Percentiles rank a stretch among this genome's conserved stretches.
phyloP scores from a whole-genome alignment of 805 yeast species.

The Pichia scutulata region DNA sequence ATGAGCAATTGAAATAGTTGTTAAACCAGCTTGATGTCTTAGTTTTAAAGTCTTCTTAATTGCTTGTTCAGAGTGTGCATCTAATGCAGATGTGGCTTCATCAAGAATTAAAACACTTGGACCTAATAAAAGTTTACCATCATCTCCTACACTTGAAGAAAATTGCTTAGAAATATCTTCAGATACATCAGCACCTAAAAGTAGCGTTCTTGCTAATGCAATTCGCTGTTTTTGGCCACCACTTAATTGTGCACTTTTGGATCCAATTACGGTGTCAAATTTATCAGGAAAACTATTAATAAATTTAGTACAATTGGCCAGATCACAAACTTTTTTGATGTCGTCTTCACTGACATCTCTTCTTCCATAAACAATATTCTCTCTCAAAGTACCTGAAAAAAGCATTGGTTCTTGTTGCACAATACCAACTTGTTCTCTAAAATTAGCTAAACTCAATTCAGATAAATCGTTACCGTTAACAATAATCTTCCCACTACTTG shows the following conservation, averaged over 20 bases:
- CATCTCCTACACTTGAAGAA: constrained; percentile 16
- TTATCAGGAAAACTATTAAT: constrained; percentile 73
- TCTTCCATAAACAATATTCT: constrained; percentile 74
- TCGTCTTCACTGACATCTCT: constrained; percentile 54
- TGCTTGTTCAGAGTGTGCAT: constrained; percentile 78
- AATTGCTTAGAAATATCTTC: constrained; percentile 5
- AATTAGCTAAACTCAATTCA: constrained; percentile 61
- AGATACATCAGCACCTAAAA: constrained; percentile 34
- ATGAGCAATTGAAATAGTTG: constrained; percentile 88
- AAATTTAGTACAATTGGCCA: constrained; percentile 70
- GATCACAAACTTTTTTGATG: constrained; percentile 48
- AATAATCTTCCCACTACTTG: constrained; percentile 51
- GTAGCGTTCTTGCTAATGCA: constrained; percentile 81
- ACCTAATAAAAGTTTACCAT: constrained; percentile 28
- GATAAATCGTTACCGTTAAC: constrained; percentile 60
- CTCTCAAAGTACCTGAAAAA: constrained; percentile 78
- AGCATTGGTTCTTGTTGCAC: constrained; percentile 91
- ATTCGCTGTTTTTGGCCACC: constrained; percentile 96
- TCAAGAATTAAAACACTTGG: constrained; percentile 82
- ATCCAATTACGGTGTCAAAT: constrained; percentile 74
- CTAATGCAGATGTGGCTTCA: constrained; percentile 93
- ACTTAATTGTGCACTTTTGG: constrained; percentile 80
- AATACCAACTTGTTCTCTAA: constrained; percentile 72
- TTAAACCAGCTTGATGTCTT: constrained; percentile 49
- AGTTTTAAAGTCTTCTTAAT: constrained; percentile 65